Base-by-base conservation (phyloP, 805 yeast species). In the Saccharomyces mikatae region DNA sequence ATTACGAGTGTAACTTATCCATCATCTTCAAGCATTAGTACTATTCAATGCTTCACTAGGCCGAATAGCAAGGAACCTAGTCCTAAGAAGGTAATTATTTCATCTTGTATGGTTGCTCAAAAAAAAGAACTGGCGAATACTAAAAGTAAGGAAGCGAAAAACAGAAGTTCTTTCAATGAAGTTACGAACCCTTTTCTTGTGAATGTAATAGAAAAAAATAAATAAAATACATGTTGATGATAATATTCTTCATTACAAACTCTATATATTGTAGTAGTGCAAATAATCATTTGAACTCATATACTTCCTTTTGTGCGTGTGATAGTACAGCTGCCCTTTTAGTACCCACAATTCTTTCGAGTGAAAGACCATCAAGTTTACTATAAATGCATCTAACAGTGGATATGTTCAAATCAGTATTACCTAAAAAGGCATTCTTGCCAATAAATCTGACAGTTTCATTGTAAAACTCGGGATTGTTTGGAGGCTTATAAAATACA, bases 321-420 rank as follows among this genome's bases (percentile, higher is more conserved):
- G 87, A 77, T 60, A 91, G 74, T 6, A 80, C 76, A 0, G 87
- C 85, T 5, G 91, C 84, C 55, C 89, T 76, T 53, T 80, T 79
- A 26, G 82, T 74, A 0, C 98, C 98, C 2, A 91, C 96, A 13
- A 94, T 72, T 58, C 95, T 79, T 69, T 90, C 97, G 60, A 94
- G 74, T 31, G 83, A 78, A 53, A 84, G 71, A 1, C 86, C 83
- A 68, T 94, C 98, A 80, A 94, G 81, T 62, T 84, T 87, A 47
- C 90, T 82, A 68, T 77, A 92, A 41, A 89, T 60, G 9, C 81
- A 74, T 65, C 87, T 81, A 2, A 80, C 83, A 2, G 78, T 80
- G 2, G 81, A 75, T 52, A 80, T 76, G 57, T 79, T 80, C 54
- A 81, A 73, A 51, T 85, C 83, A 0, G 84, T 76, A 52, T 75